phyloP scores from a whole-genome alignment of 352 stramenopile species.

The Pythium brassicae region DNA sequence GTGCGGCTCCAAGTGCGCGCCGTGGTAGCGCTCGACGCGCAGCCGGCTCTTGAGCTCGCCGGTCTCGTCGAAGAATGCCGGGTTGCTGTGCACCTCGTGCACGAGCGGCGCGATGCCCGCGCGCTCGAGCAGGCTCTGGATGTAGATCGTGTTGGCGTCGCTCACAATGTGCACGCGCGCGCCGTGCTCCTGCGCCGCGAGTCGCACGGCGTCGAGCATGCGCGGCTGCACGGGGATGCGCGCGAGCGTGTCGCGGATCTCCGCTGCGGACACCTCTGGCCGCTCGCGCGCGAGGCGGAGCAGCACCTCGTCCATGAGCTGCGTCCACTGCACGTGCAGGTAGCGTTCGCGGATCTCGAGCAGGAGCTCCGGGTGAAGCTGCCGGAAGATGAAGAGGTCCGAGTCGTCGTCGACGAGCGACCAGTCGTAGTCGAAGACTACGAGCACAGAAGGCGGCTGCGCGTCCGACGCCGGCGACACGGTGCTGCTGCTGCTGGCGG shows the following conservation, averaged over 20 bases:
- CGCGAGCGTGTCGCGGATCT: constrained; percentile 22
- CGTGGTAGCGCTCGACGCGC: constrained; percentile 34
- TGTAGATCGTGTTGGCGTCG: constrained; percentile 44
- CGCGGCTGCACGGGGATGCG: constrained; percentile 25
- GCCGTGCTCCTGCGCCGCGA: constrained; percentile 26
- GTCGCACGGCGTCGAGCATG: constrained; percentile 45
- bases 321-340: constrained; percentile 14
- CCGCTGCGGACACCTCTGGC: constrained; percentile 17
- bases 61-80: constrained; percentile 18
- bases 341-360: constrained; percentile 15
- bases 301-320: constrained; percentile 30
- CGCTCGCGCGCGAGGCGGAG: constrained; percentile 18
- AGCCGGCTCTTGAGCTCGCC: constrained; percentile 18
- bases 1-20: constrained; percentile 23
- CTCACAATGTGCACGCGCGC: constrained; percentile 40
- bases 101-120: constrained; percentile 25
- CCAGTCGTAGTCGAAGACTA: constrained; percentile 52
- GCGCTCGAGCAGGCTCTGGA: constrained; percentile 35
- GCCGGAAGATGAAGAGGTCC: constrained; percentile 24
- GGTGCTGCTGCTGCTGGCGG: not conserved
- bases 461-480: not conserved
- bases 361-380: constrained; percentile 27
- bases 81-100: constrained; percentile 34
- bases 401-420: constrained; percentile 48
- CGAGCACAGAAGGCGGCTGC: constrained; percentile 15